Evolutionary conservation across 306 rosid species (phyloP), one percentile per base, ranked within the genome.

Genomic region (Lathyrus sativus): DNA sequence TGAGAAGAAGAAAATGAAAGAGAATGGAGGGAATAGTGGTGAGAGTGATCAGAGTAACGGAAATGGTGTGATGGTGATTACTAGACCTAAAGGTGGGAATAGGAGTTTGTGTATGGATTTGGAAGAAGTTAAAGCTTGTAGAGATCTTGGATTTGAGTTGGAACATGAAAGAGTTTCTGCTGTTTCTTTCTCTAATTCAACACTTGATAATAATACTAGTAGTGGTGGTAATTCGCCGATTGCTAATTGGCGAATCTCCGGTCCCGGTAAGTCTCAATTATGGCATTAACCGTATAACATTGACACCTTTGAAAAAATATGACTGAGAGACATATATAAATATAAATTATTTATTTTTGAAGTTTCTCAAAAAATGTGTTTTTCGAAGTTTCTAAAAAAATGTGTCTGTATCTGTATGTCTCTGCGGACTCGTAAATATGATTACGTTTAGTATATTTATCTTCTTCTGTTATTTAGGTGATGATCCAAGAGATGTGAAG

Each of bases 51-150:
- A 81, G 9, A 65, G 72, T 72, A 76, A 39, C 44, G 77, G 85
- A 17, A 41, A 55, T 48, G 88, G 87, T 38, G 65, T 83, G 60
- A 76, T 77, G 82, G 65, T 91, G 59, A 79, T 88, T 67, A 81
- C 93, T 0, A 84, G 87, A 79, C 91, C 97, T 0, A 91, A 80
- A 76, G 96, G 97, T 37, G 96, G 95, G n/a, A 80, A 65, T 0
- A 82, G 95, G 41, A 38, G 88, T 2, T 65, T 91, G 24, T 81
- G 91, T 12, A 87, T 88, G 97, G 96, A 84, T 57, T 54, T 85
- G 85, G 96, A 87, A 7, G 97, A 91, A 87, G 91, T 91, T 4
- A 91, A 84, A 71, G 97, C 97, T 73, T 91, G 97, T 50, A 82
- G 85, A 68, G 97, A 91, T 62, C 91, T 91, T 55, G 97, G 97